Base-by-base conservation (phyloP, 208 protist species). In the Trypanosoma congolense region DNA sequence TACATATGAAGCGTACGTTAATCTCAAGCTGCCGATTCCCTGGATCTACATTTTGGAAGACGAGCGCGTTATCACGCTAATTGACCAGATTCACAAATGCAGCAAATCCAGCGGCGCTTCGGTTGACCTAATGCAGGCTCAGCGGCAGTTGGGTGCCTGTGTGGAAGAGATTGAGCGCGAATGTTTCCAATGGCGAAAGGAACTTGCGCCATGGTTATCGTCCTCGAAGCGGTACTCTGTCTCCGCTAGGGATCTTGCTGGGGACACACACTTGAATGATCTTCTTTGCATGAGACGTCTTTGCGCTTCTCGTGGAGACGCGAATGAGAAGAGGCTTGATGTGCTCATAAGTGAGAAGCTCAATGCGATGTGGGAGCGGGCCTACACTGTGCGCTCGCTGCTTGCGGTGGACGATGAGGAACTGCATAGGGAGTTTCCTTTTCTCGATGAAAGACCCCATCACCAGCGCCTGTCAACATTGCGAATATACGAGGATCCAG, bases 1-100 rank as follows among this genome's bases (percentile, higher is more conserved):
- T 4, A 12, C 16, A 28, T 70, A 68, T 22, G 68, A 59, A 10
- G 31, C 36, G 9, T 44, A 73, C 3, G 75, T 90, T 4, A 78
- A 90, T 35, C 14, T 76, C 19, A 60, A 73, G 64, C 56, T 78
- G 25, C 82, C 82, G 3, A 68, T 90, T 28, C 72, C 75, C 25
- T 83, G 70, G 53, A 50, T 70, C 22, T 70, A 83, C 35, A 67
- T 83, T 3, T 40, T 85, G 4, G 72, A 79, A 33, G 77, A 90
- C 45, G 56, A 66, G 10, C 45, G 33, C n/a, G 74, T 85, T 35
- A 65, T 70, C 43, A 18, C 18, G 12, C 52, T 79, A 12, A 45
- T 63, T 40, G 46, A 67, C 10, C 43, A 61, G 16, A 51, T 65
- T 4, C 57, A 74, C 50, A 54, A 44, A 18, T 38, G 59, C 35